phyloP scores from a whole-genome alignment of 768 basidiomycete species.

The Russula earlei region DNA sequence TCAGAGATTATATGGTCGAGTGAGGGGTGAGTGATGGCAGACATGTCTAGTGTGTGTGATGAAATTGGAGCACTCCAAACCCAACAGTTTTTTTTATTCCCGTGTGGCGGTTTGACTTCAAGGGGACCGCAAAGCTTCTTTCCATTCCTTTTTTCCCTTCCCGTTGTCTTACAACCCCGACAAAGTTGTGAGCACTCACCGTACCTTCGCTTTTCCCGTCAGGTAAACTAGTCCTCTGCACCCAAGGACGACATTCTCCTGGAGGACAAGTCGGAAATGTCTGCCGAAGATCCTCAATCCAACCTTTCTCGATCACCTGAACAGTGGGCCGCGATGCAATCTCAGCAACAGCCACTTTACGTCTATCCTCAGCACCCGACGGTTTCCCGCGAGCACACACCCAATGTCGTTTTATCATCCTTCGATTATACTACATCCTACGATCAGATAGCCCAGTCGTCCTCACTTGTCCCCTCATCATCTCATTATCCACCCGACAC shows the following conservation, averaged over 20 bases:
- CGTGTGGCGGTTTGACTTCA: too few species aligned
- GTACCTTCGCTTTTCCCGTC: neutral
- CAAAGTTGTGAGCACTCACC: neutral
- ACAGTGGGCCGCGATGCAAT: conserved; percentile 1
- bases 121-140: too few species aligned
- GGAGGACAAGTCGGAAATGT: neutral
- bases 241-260: neutral
- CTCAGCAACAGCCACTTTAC: conserved; percentile 1
- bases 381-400: neutral
- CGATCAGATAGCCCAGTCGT: conserved; percentile 3
- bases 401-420: neutral
- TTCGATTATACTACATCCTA: conserved; percentile 6
- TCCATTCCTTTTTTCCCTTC: neutral
- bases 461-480: conserved; percentile 1
- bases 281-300: neutral
- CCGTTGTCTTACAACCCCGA: neutral
- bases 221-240: neutral
- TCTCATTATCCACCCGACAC: conserved; percentile 2
- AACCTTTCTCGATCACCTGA: too few species aligned
- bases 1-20: too few species aligned
- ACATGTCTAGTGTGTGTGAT: too few species aligned
- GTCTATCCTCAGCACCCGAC: neutral
- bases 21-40: too few species aligned
- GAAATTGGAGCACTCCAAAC: too few species aligned
- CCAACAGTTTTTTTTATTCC: too few species aligned